Evolutionary conservation across 805 yeast species (phyloP).

Genomic region (Kazachstania africana): DNA sequence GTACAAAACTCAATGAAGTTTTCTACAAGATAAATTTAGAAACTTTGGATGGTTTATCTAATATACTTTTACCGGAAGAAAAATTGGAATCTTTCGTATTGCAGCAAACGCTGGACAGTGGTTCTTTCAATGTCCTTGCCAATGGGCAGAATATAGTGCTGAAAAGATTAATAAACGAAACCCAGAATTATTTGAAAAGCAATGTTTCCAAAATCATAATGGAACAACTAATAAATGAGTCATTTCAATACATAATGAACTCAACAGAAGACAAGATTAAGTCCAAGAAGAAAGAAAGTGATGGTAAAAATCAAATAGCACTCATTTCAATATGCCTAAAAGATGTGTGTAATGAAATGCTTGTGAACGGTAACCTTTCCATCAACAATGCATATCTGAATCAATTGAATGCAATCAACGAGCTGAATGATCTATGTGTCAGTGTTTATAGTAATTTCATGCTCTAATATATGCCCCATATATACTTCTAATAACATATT

Average conservation of each 20-base stretch:
- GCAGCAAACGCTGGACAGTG: constrained; percentile 38
- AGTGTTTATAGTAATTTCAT: constrained; percentile 73
- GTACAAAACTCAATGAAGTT: constrained; percentile 30
- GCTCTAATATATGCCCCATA: constrained; percentile 5
- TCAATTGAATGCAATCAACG: constrained; percentile 9
- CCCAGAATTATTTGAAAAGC: constrained; percentile 30
- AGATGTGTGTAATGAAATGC: constrained; percentile 19
- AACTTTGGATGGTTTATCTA: constrained; percentile 11
- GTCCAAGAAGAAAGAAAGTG: constrained; percentile 4
- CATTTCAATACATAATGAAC: constrained; percentile 20
- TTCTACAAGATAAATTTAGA: constrained; percentile 22
- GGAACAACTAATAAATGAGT: constrained; percentile 20
- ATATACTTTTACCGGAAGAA: constrained; percentile 36
- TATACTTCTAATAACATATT: no score
- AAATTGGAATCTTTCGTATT: constrained; percentile 42
- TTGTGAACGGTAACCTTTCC: constrained; percentile 7
- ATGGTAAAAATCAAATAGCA: constrained; percentile 17
- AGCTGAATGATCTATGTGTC: constrained; percentile 80
- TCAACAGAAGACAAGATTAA: constrained; percentile 13
- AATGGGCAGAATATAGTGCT: constrained; percentile 22
- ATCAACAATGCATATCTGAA: constrained; percentile 13
- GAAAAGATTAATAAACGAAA: constrained; percentile 33
- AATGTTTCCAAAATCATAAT: constrained; percentile 18
- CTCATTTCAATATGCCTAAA: constrained; percentile 20
- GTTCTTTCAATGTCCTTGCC: constrained; percentile 24